These are phyloP conservation scores for Microdochium bolleyi DNA, from an alignment of 2,329 filamentous ascomycete species.

Conservation along the genomic window DNA sequence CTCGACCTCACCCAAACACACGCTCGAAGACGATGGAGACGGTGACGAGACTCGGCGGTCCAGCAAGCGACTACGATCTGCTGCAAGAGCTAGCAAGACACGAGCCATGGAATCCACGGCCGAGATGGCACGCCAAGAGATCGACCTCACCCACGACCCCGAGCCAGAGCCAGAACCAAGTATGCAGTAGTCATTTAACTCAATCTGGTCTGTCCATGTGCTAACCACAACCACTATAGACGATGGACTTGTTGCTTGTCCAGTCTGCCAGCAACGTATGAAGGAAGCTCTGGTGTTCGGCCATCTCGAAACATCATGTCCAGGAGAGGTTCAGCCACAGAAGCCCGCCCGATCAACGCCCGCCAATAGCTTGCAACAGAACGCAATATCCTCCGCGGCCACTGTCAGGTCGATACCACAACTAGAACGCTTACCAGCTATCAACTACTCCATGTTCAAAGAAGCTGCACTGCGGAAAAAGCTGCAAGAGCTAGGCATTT, in stretches of 20 bases:
- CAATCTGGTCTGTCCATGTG: constrained; percentile 12
- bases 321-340: constrained; percentile 25
- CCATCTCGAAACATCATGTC: constrained; percentile 62
- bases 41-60: constrained; percentile 19
- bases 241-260: constrained; percentile 75
- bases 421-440: constrained; percentile 62
- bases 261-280: constrained; percentile 73
- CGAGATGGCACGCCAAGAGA: constrained; percentile 20
- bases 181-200: not conserved
- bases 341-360: constrained; percentile 6
- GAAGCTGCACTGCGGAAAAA: constrained; percentile 74
- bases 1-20: constrained; percentile 41
- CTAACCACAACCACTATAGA: constrained; percentile 27
- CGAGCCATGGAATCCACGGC: constrained; percentile 27
- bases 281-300: constrained; percentile 68
- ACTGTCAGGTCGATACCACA: constrained; percentile 7
- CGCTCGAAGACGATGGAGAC: constrained; percentile 24
- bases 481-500: constrained; percentile 71
- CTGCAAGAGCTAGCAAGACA: constrained; percentile 37
- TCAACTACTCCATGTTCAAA: constrained; percentile 84
- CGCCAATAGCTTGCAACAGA: constrained; percentile 6
- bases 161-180: constrained; percentile 7
- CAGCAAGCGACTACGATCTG: constrained; percentile 44
- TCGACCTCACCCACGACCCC: constrained; percentile 18
- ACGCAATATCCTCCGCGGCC: constrained; percentile 9